Evolutionary conservation across 805 yeast species (phyloP), one percentile per base, ranked within the genome.

Genomic region (Saccharomyces paradoxus): DNA sequence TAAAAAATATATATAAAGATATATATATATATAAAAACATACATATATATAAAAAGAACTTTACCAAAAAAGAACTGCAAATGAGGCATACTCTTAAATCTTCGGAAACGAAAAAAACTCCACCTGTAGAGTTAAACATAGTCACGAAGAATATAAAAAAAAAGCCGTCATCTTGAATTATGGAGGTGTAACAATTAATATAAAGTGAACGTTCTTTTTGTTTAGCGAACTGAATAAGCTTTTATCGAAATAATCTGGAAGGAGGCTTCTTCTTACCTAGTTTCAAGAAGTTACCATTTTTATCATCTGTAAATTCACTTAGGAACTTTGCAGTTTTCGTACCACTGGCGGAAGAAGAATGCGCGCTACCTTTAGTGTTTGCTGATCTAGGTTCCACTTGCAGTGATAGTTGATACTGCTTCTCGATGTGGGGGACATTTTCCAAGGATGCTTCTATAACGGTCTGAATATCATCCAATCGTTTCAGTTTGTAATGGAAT

Each of bases 371-470:
- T 17, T 31, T 51, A 4, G 50, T 17, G 32, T 13, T 51, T 8
- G 49, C 56, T 12, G 48, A 17, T 49, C 63, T 53, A 7, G 96
- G 96, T 69, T 90, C 97, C 56, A 87, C 71, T 41, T 76, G 73
- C 60, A 89, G 71, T 1, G 96, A 87, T 58, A 82, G 72, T 58
- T 83, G 84, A 66, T 90, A 90, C 68, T 87, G 86, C 53, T 81
- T 86, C 53, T 89, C 95, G 56, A 87, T 86, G 37, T 86, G 81
- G 2, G 94, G 91, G 1, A 71, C 62, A 50, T 63, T 63, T 51
- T 56, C 60, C 46, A 70, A 54, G 12, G 63, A 65, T 2, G 51
- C 49, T 9, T 61, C 58, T 31, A 74, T 64, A 48, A 67, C 69
- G 13, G 64, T 67, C 55, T 86, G 90, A 49, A 89, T 76, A 51